Conservation (phyloP, 2,329 filamentous ascomycete species). For the Pseudogymnoascus sp. region DNA sequence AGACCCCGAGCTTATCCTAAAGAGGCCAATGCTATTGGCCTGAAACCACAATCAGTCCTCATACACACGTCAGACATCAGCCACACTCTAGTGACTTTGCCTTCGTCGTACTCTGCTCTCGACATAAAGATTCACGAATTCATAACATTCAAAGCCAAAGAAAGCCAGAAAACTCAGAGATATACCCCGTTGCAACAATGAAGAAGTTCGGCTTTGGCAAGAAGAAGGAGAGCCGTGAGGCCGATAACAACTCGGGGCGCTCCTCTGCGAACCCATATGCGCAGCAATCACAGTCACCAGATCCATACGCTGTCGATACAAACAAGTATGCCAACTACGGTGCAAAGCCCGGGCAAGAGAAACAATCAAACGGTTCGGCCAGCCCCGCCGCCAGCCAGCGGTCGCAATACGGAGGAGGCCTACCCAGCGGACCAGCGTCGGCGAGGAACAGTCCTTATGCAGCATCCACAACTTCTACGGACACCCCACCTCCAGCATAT, state of each 20-base stretch:
- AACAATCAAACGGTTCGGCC: not conserved
- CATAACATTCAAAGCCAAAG: not conserved
- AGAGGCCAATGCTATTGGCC: not conserved
- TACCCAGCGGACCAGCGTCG: conserved; percentile 32
- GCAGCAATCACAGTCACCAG: conserved; percentile 31
- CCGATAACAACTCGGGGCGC: conserved; percentile 39
- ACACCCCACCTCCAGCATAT: conserved; percentile 35
- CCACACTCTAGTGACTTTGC: conserved; percentile 1
- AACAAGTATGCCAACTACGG: conserved; percentile 47
- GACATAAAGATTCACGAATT: not conserved
- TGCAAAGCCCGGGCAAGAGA: conserved; percentile 36
- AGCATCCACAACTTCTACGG: conserved; percentile 14
- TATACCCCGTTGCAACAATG: conserved; percentile 32
- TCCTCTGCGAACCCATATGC: conserved; percentile 32
- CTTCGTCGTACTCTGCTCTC: not conserved
- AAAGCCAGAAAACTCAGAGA: not conserved
- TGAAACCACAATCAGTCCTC: conserved; percentile 1
- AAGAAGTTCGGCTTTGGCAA: conserved; percentile 53
- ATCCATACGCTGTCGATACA: conserved; percentile 50
- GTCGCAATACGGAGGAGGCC: conserved; percentile 27
- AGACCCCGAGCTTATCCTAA: conserved; percentile 3
- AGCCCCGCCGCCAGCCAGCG: not conserved
- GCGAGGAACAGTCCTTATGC: conserved; percentile 14
- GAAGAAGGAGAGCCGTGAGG: conserved; percentile 38
- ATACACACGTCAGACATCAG: conserved; percentile 7